Evolutionary conservation across 2,329 filamentous ascomycete species (phyloP).

Genomic region (Endocalyx cinctus): DNA sequence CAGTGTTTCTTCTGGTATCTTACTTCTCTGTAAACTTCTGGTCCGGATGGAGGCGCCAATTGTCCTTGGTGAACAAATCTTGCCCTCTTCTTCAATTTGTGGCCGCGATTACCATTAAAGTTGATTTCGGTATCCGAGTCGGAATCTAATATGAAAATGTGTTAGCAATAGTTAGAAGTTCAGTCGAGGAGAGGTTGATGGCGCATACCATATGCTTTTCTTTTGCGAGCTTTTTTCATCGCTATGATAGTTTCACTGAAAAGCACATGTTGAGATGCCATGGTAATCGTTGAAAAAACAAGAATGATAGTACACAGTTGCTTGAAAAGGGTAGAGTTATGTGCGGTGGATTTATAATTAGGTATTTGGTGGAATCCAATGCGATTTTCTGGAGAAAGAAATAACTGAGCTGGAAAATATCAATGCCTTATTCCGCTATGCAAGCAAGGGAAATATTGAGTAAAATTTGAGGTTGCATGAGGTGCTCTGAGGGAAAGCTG

Average conservation of each 20-base stretch:
- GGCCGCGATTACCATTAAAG: constrained; percentile 67
- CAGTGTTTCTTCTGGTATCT: too few species aligned
- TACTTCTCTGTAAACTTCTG: constrained; percentile 69
- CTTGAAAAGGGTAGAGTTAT: too few species aligned
- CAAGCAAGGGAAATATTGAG: neutral
- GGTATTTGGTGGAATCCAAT: too few species aligned
- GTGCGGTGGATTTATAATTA: too few species aligned
- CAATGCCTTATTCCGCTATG: too few species aligned
- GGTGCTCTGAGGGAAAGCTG: too few species aligned
- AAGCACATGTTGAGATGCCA: constrained; percentile 56
- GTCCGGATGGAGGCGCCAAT: constrained; percentile 61
- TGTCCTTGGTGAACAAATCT: constrained; percentile 67
- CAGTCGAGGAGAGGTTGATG: constrained; percentile 1
- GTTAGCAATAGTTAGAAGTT: constrained; percentile 9
- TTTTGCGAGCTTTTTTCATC: constrained; percentile 64
- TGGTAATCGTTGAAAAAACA: constrained; percentile 29
- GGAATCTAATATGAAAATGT: constrained; percentile 54
- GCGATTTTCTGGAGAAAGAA: too few species aligned
- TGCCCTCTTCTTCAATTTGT: constrained; percentile 74
- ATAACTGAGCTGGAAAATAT: too few species aligned
- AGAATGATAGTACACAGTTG: too few species aligned
- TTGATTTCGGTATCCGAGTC: constrained; percentile 73
- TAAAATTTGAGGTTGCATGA: neutral
- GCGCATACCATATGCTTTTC: constrained; percentile 56
- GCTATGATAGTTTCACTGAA: constrained; percentile 63